Evolutionary conservation across 345 rosid genomes (phyloP).

Genomic region (Eucalyptus globulus): DNA sequence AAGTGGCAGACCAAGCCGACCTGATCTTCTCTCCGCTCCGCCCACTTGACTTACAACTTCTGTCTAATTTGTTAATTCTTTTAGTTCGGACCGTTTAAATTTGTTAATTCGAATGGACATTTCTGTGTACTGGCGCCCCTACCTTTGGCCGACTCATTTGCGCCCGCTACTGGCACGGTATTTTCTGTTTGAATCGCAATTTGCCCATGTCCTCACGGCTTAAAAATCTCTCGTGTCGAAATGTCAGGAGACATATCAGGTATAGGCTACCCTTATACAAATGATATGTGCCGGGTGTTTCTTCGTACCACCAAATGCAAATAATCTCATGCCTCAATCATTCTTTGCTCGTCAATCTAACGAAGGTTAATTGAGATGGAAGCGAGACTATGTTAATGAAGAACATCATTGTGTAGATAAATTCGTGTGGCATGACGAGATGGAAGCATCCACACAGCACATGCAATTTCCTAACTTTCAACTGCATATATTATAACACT

Average conservation of each 20-base stretch:
- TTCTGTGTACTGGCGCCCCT: neutral
- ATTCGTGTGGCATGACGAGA: neutral
- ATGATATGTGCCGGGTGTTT: fast-evolving
- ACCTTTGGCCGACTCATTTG: neutral
- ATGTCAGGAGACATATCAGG: fast-evolving
- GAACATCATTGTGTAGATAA: neutral
- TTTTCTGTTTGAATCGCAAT: fast-evolving
- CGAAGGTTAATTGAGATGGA: neutral
- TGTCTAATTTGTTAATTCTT: neutral
- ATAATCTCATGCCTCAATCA: neutral
- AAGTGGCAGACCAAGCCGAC: neutral
- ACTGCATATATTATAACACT: neutral
- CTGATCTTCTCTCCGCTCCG: neutral
- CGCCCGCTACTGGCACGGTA: fast-evolving
- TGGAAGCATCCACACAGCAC: neutral
- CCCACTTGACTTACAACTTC: neutral
- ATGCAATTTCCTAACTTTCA: neutral
- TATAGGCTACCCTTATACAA: neutral
- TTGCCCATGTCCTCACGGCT: fast-evolving
- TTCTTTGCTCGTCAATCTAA: neutral
- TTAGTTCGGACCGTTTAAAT: no score
- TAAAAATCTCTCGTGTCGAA: fast-evolving
- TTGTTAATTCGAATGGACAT: no score
- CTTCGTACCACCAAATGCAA: neutral
- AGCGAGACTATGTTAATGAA: fast-evolving